Conservation (phyloP, 148 eudicot species). For the Vaccinium vitisidaea region DNA sequence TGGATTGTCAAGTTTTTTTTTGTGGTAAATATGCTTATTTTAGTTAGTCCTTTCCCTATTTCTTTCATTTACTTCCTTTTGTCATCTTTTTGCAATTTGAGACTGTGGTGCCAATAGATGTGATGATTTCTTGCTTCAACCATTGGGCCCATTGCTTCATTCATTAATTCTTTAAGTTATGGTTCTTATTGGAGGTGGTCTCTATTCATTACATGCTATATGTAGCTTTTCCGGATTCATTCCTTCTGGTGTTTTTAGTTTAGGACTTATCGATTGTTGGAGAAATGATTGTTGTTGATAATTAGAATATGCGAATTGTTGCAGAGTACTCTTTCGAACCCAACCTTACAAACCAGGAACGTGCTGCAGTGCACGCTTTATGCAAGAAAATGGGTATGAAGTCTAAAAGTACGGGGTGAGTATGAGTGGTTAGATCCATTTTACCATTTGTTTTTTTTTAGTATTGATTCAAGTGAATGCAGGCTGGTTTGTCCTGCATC, state of each 20-base stretch:
- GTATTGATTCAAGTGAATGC: neutral
- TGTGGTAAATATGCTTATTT: neutral
- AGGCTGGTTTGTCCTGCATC: neutral
- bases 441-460: neutral
- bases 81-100: neutral
- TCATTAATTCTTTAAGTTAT: too few species aligned
- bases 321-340: constrained; percentile 70
- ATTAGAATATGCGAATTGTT: neutral
- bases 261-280: neutral
- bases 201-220: neutral
- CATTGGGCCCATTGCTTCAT: neutral
- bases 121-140: neutral
- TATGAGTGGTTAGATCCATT: neutral
- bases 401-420: constrained; percentile 89
- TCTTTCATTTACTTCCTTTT: neutral
- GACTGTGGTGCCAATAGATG: neutral
- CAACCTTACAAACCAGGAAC: constrained; percentile 50
- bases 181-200: neutral
- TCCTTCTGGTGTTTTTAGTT: neutral
- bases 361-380: constrained; percentile 59
- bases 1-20: neutral
- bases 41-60: neutral
- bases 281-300: constrained; percentile 2
- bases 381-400: constrained; percentile 60
- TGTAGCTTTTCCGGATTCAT: neutral